A percentile compares a stretch with the other conserved stretches of the same genome.
phyloP scores from a whole-genome alignment of 352 stramenopile species.

The Pythium aristosporum region DNA sequence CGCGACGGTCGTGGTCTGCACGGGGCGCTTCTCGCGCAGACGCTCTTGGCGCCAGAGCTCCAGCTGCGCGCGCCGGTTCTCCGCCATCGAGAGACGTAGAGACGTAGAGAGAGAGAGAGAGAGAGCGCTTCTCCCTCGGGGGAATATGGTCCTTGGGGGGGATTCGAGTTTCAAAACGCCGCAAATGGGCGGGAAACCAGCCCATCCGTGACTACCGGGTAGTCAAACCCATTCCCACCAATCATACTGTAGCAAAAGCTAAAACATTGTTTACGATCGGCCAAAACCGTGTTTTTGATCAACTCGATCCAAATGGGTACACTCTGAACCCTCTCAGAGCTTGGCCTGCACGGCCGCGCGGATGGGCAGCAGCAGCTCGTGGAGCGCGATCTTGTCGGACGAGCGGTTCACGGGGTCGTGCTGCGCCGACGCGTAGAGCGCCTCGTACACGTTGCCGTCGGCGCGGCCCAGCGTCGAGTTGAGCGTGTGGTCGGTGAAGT shows the following conservation, averaged over 20 bases:
- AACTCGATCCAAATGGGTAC: too few species aligned
- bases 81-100: conserved; percentile 38
- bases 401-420: conserved; percentile 61
- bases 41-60: conserved; percentile 67
- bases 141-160: neutral
- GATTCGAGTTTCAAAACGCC: conserved; percentile 24
- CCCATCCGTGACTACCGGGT: conserved; percentile 5
- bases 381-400: conserved; percentile 63
- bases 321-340: too few species aligned
- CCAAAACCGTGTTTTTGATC: neutral
- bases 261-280: neutral
- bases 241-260: neutral
- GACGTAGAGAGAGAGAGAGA: neutral
- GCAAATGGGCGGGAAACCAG: conserved; percentile 4
- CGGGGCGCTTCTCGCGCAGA: conserved; percentile 23
- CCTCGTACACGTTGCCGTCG: conserved; percentile 76
- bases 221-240: conserved; percentile 3
- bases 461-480: conserved; percentile 77
- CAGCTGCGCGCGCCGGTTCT: conserved; percentile 55
- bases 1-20: conserved; percentile 21
- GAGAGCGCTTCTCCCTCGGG: neutral
- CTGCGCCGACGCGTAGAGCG: conserved; percentile 58
- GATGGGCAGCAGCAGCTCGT: conserved; percentile 61
- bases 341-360: conserved; percentile 30
- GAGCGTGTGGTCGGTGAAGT: conserved; percentile 70